Percentiles rank a stretch among this genome's conserved stretches.
Conservation (phyloP, 345 rosid genomes). For the Schrenkiella parvula region DNA sequence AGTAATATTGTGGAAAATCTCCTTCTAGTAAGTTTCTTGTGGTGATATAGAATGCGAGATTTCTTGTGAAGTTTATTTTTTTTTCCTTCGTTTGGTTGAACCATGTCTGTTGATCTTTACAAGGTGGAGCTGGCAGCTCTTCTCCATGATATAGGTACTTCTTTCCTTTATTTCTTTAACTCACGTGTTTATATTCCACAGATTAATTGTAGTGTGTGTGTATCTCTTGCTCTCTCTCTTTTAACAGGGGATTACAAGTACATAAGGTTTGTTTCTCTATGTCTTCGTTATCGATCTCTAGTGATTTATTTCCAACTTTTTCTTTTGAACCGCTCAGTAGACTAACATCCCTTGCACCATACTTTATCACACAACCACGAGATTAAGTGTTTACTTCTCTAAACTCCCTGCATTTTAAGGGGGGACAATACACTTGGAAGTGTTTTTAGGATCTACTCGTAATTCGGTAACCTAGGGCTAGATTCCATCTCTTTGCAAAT, state of each 20-base stretch:
- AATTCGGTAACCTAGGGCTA: neutral
- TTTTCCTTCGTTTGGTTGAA: neutral
- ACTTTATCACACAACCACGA: neutral
- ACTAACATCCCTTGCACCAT: neutral
- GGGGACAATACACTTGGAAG: neutral
- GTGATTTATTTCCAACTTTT: neutral
- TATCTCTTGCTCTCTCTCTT: constrained; percentile 10
- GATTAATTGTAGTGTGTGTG: neutral
- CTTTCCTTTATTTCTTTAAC: neutral
- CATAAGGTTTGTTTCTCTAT: constrained; percentile 49
- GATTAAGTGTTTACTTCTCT: neutral
- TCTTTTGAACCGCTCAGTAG: neutral
- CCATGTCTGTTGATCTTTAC: constrained; percentile 21
- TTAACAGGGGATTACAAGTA: constrained; percentile 81
- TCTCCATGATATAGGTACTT: constrained; percentile 75
- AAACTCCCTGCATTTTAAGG: constrained; percentile 1
- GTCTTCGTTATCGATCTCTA: neutral
- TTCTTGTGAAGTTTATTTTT: neutral
- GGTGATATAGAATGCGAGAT: neutral
- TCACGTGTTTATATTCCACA: neutral
- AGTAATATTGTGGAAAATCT: neutral
- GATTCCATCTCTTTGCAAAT: neutral
- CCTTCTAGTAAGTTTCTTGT: neutral
- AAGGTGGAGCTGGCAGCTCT: constrained; percentile 91
- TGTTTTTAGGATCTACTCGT: neutral